phyloP scores from a whole-genome alignment of 2,329 filamentous ascomycete genomes.

The Ampelomyces quisqualis region DNA sequence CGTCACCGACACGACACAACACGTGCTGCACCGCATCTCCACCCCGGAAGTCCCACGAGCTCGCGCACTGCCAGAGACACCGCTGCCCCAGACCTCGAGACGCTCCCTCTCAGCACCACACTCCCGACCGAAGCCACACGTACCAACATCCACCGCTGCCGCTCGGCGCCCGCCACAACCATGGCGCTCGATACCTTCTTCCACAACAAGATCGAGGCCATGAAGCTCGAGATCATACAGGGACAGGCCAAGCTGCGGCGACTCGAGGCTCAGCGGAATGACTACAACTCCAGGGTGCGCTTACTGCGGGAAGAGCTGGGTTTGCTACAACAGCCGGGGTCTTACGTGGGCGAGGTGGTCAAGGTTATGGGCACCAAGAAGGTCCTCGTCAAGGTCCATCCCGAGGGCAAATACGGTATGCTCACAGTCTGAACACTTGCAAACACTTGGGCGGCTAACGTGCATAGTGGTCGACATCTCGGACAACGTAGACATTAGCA shows the following conservation, averaged over 20 bases:
- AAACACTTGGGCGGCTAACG: background rate
- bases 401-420: conserved; percentile 98
- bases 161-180: conserved; percentile 49
- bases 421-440: background rate
- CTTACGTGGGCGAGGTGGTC: conserved; percentile 98
- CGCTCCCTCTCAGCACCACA: no score
- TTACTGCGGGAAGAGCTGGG: conserved; percentile 93
- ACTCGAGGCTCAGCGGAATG: conserved; percentile 95
- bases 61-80: no score
- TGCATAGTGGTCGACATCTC: conserved; percentile 85
- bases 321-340: conserved; percentile 92
- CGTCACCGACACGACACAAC: conserved; percentile 5
- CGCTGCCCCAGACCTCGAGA: no score
- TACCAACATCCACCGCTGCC: conserved; percentile 2
- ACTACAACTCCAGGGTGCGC: conserved; percentile 97
- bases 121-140: background rate
- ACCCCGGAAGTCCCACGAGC: background rate
- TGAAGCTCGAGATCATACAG: conserved; percentile 99
- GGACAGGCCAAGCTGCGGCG: conserved; percentile 92
- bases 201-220: conserved; percentile 99
- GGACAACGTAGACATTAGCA: conserved; percentile 89
- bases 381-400: conserved; percentile 97
- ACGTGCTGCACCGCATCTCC: background rate
- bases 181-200: conserved; percentile 99
- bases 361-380: conserved; percentile 99